These are phyloP conservation scores for Mortierella sp. DNA, from an alignment of 371 early-diverging fungal genomes.

Conservation along the genomic window DNA sequence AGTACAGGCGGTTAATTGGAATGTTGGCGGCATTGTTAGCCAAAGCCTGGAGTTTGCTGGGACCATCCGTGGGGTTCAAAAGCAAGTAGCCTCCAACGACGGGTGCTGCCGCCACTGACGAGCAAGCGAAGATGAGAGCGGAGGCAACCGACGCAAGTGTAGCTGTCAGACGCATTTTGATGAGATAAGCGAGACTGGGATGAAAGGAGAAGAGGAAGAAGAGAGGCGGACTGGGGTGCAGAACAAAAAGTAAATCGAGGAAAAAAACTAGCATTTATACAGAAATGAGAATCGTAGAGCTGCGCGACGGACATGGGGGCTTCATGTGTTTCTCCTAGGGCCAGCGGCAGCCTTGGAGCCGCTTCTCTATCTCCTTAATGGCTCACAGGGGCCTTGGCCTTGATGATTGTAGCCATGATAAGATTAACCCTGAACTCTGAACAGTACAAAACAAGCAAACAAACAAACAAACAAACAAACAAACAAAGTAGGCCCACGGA, in stretches of 20 bases:
- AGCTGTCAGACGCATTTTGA: slow-evolving; percentile 36
- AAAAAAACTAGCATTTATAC: background rate
- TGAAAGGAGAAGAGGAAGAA: background rate
- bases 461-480: slow-evolving; percentile 1
- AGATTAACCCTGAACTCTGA: slow-evolving; percentile 1
- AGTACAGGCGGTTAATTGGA: slow-evolving; percentile 54
- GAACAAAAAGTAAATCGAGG: slow-evolving; percentile 1
- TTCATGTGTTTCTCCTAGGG: background rate
- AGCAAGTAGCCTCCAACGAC: slow-evolving; percentile 44
- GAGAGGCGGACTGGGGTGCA: background rate
- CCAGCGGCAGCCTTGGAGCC: background rate
- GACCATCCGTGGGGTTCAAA: slow-evolving; percentile 46
- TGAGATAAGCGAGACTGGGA: background rate
- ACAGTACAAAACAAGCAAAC: background rate
- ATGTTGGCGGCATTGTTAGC: slow-evolving; percentile 54
- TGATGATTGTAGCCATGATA: slow-evolving; percentile 1
- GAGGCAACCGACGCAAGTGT: slow-evolving; percentile 44
- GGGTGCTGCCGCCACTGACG: slow-evolving; percentile 28
- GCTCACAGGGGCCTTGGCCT: background rate
- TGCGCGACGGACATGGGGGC: background rate
- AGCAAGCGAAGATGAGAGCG: slow-evolving; percentile 25
- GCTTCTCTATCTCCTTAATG: background rate
- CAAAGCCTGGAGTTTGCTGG: slow-evolving; percentile 51
- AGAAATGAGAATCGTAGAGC: background rate
- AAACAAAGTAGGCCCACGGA: slow-evolving; percentile 5